A percentile compares a stretch with the other conserved stretches of the same genome.
Evolutionary conservation across 495 filamentous ascomycete genomes (phyloP).

Genomic region (Penicillium coffeae): DNA sequence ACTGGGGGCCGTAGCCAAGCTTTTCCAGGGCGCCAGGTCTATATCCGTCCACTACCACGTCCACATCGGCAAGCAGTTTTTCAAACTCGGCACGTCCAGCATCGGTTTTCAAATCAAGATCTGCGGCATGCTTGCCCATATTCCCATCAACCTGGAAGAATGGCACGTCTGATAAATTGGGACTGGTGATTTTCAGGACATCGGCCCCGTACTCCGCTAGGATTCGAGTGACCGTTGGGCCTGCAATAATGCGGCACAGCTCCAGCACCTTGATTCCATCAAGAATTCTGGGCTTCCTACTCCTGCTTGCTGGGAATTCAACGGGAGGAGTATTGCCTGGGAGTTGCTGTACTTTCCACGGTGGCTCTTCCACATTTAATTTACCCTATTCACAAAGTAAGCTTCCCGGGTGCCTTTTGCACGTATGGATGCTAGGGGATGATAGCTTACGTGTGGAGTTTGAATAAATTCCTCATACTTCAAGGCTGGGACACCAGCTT

Average conservation of each 20-base stretch:
- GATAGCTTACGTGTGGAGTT: conserved; percentile 56
- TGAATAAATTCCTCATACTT: conserved; percentile 62
- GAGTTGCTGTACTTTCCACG: conserved; percentile 52
- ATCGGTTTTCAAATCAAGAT: conserved; percentile 56
- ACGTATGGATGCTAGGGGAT: background rate
- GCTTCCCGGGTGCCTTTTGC: background rate
- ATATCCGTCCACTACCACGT: conserved; percentile 64
- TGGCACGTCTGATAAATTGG: conserved; percentile 65
- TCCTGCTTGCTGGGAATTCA: conserved; percentile 43
- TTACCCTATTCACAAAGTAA: conserved; percentile 35
- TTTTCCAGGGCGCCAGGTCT: conserved; percentile 61
- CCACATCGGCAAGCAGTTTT: conserved; percentile 54
- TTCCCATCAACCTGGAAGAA: conserved; percentile 81
- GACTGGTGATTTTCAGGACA: conserved; percentile 67
- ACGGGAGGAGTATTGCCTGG: conserved; percentile 46
- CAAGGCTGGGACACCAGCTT: conserved; percentile 64
- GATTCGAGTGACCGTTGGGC: conserved; percentile 61
- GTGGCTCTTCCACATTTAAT: conserved; percentile 43
- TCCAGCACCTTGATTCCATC: conserved; percentile 55
- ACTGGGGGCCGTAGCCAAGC: conserved; percentile 58
- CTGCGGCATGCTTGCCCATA: conserved; percentile 59
- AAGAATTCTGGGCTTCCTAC: conserved; percentile 28
- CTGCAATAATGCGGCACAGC: conserved; percentile 60
- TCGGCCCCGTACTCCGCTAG: conserved; percentile 65
- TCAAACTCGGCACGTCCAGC: conserved; percentile 54